Evolutionary conservation across 2,329 filamentous ascomycete genomes (phyloP).

Genomic region (Waltergamsia citrina): DNA sequence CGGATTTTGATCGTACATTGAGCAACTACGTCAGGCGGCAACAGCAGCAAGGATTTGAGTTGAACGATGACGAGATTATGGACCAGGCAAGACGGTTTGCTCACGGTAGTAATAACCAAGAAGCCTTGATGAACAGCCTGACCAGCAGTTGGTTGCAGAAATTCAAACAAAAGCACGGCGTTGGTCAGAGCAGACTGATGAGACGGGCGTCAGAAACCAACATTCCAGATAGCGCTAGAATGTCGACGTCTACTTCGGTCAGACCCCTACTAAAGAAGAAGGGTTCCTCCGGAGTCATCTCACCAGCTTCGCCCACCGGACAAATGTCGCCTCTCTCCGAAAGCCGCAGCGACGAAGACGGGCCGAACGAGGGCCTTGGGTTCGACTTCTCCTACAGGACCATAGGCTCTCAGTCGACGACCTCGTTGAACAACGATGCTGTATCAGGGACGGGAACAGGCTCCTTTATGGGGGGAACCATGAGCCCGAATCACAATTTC

Average conservation of each 20-base stretch:
- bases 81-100: conserved; percentile 80
- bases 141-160: conserved; percentile 82
- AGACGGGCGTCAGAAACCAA: conserved; percentile 58
- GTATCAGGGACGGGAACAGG: conserved; percentile 24
- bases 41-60: conserved; percentile 61
- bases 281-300: conserved; percentile 43
- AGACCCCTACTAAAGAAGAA: conserved; percentile 9
- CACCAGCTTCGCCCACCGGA: conserved; percentile 62
- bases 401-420: conserved; percentile 22
- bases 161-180: conserved; percentile 82
- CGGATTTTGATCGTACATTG: conserved; percentile 86
- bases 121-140: conserved; percentile 61
- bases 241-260: conserved; percentile 28
- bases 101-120: conserved; percentile 55
- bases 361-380: conserved; percentile 27
- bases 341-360: conserved; percentile 61
- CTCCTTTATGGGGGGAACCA: conserved; percentile 60
- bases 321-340: conserved; percentile 61
- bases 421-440: conserved; percentile 20
- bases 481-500: conserved; percentile 68
- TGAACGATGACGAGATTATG: conserved; percentile 74
- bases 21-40: conserved; percentile 80
- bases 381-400: conserved; percentile 22
- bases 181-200: conserved; percentile 29
- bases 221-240: conserved; percentile 56